Conservation (phyloP, 441 rosid species). For the Breynia disticha region DNA sequence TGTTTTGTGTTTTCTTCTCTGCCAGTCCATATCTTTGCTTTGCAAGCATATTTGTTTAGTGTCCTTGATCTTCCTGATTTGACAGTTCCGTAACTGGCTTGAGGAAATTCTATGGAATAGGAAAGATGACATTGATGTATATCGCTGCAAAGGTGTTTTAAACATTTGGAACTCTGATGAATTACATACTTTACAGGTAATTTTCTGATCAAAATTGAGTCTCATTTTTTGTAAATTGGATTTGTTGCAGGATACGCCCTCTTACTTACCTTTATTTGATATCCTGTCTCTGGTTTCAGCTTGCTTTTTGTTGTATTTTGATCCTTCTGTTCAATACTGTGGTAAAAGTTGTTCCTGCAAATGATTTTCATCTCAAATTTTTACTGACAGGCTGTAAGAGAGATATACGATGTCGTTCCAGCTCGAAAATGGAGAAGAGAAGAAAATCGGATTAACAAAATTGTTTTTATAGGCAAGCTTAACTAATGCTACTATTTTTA, state of each 20-base stretch:
- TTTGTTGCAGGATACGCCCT: too few relatives aligned
- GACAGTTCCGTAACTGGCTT: slow-evolving; percentile 68
- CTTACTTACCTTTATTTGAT: too few relatives aligned
- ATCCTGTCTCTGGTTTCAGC: too few relatives aligned
- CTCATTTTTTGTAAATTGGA: too few relatives aligned
- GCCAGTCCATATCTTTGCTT: too few relatives aligned
- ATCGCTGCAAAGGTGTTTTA: slow-evolving; percentile 91
- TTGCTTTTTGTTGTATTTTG: too few relatives aligned
- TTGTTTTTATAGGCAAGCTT: slow-evolving; percentile 73
- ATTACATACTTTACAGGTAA: slow-evolving; percentile 87
- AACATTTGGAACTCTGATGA: slow-evolving; percentile 52
- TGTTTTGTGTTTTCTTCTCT: too few relatives aligned
- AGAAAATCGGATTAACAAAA: slow-evolving; percentile 49
- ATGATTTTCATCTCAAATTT: too few relatives aligned
- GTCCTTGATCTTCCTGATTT: slow-evolving; percentile 10
- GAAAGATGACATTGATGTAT: slow-evolving; percentile 62
- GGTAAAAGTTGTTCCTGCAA: too few relatives aligned
- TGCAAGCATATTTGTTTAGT: neutral
- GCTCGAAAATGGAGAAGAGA: slow-evolving; percentile 64
- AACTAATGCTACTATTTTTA: neutral
- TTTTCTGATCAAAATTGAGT: neutral
- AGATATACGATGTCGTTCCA: slow-evolving; percentile 86
- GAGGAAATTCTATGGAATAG: slow-evolving; percentile 95
- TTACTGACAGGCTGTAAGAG: slow-evolving; percentile 70
- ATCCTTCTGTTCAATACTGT: too few relatives aligned